These are phyloP conservation scores for Hapsidospora chrysogenum DNA, from an alignment of 495 filamentous ascomycete species.

Conservation along the genomic window DNA sequence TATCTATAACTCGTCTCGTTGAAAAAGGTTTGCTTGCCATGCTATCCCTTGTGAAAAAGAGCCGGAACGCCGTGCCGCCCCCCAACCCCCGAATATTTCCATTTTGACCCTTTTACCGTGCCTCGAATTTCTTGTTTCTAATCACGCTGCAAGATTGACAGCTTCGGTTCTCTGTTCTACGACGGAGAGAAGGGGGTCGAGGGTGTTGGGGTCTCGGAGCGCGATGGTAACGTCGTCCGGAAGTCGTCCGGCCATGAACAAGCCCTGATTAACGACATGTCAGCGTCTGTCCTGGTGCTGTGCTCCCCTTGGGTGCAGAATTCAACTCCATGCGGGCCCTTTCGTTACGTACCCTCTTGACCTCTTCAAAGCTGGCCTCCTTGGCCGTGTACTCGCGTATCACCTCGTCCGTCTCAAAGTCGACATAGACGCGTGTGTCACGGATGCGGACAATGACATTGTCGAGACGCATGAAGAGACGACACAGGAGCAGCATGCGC, in stretches of 20 bases:
- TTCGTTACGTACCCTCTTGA: conserved; percentile 44
- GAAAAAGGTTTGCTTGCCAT: too few species aligned
- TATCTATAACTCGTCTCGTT: too few species aligned
- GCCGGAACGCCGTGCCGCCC: too few species aligned
- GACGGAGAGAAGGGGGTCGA: conserved; percentile 56
- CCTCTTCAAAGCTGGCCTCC: conserved; percentile 62
- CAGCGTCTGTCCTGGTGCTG: not conserved
- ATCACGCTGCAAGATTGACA: conserved; percentile 15
- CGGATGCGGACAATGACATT: conserved; percentile 71
- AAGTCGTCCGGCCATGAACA: conserved; percentile 41
- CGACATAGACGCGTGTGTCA: conserved; percentile 84
- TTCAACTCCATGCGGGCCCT: not conserved
- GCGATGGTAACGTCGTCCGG: conserved; percentile 59
- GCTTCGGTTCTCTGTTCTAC: conserved; percentile 39
- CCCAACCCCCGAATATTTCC: not conserved
- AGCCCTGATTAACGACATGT: conserved; percentile 5
- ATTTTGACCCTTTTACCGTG: conserved; percentile 3
- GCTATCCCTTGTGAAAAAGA: too few species aligned
- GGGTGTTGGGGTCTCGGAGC: conserved; percentile 67
- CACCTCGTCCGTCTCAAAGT: conserved; percentile 67
- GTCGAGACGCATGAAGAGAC: conserved; percentile 91
- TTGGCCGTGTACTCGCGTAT: conserved; percentile 75
- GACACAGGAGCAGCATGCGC: conserved; percentile 61
- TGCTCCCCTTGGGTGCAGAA: not conserved
- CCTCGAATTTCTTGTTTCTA: not conserved